Percentiles rank a stretch among this genome's conserved stretches.
phyloP scores from a whole-genome alignment of 2,329 filamentous ascomycete species.

The Dactylonectria estremocensis region DNA sequence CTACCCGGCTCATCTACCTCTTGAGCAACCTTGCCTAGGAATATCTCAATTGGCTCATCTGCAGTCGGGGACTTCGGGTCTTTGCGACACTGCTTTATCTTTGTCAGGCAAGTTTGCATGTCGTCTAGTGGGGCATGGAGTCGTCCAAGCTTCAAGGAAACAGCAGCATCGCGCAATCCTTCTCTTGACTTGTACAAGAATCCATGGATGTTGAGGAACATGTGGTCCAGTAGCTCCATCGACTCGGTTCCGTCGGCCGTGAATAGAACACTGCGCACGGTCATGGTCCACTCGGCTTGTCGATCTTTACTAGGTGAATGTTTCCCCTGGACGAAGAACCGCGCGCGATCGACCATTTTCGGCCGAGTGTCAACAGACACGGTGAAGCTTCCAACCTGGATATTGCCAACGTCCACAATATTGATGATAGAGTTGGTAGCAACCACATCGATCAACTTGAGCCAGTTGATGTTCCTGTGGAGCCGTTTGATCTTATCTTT shows the following conservation, averaged over 20 bases:
- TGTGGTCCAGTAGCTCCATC: constrained; percentile 89
- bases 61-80: constrained; percentile 54
- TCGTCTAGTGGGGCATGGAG: constrained; percentile 94
- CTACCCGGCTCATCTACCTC: constrained; percentile 80
- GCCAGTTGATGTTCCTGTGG: constrained; percentile 89
- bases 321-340: constrained; percentile 87
- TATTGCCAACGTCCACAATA: constrained; percentile 84
- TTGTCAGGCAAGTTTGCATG: constrained; percentile 74
- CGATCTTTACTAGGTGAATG: constrained; percentile 68
- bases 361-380: constrained; percentile 91
- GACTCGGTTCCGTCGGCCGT: constrained; percentile 88
- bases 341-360: constrained; percentile 91
- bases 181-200: constrained; percentile 88
- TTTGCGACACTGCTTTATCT: constrained; percentile 64
- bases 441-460: constrained; percentile 90
- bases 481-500: constrained; percentile 91
- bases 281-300: constrained; percentile 95
- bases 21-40: constrained; percentile 80
- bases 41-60: constrained; percentile 71
- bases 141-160: constrained; percentile 91
- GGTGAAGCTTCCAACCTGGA: constrained; percentile 88
- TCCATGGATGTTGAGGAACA: constrained; percentile 91
- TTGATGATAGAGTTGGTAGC: constrained; percentile 85
- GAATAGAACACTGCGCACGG: constrained; percentile 88
- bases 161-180: constrained; percentile 89